A percentile compares a stretch with the other conserved stretches of the same genome.
Evolutionary conservation across 169 alveolate genomes (phyloP).

Genomic region (Theileria orientalis): DNA sequence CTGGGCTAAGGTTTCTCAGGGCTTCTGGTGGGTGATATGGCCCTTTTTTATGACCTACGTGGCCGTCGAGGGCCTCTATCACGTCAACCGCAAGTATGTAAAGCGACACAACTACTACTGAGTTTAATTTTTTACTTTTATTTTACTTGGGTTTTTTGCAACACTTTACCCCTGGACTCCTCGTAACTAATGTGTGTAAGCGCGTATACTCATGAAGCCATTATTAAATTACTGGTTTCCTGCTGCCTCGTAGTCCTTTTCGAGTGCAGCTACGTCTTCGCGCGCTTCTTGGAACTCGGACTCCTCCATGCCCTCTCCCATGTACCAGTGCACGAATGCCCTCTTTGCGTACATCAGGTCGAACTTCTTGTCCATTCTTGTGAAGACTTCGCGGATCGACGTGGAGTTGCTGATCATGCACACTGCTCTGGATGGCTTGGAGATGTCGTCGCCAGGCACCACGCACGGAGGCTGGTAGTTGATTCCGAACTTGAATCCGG

Average conservation of each 20-base stretch:
- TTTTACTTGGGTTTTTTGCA: too few relatives aligned
- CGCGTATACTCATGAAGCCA: too few relatives aligned
- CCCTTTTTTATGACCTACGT: slow-evolving; percentile 59
- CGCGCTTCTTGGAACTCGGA: slow-evolving; percentile 94
- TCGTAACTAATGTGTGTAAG: too few relatives aligned
- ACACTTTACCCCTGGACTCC: too few relatives aligned
- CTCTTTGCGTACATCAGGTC: slow-evolving; percentile 93
- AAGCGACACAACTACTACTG: slow-evolving; percentile 40
- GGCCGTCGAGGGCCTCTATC: slow-evolving; percentile 50
- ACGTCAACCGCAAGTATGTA: slow-evolving; percentile 34
- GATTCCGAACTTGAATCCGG: slow-evolving; percentile 95
- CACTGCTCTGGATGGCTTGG: slow-evolving; percentile 91
- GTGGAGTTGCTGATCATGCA: slow-evolving; percentile 94
- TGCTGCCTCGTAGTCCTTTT: slow-evolving; percentile 87
- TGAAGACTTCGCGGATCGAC: slow-evolving; percentile 92
- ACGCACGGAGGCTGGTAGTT: slow-evolving; percentile 95
- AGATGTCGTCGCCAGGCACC: slow-evolving; percentile 94
- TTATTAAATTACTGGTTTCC: slow-evolving; percentile 7
- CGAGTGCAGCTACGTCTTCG: slow-evolving; percentile 94
- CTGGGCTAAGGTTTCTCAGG: slow-evolving; percentile 77
- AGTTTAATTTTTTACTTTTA: not conserved
- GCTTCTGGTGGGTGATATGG: slow-evolving; percentile 80
- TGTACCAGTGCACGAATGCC: slow-evolving; percentile 96
- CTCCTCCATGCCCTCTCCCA: slow-evolving; percentile 96
- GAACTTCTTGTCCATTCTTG: slow-evolving; percentile 90